phyloP scores from a whole-genome alignment of 305 asterid species.

The Rubia peregrina region DNA sequence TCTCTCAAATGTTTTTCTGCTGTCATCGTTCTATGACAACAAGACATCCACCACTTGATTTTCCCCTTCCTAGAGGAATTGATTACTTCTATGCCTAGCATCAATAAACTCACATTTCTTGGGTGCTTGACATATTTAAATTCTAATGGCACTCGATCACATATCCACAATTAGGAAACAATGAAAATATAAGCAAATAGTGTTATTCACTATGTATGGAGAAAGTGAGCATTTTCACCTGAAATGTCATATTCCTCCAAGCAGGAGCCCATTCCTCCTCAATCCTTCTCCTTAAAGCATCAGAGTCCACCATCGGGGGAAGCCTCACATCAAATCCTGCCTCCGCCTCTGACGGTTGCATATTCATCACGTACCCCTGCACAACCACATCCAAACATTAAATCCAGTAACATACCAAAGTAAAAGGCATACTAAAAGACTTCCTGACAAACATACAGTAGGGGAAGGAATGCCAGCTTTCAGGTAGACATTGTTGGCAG shows the following conservation, averaged over 20 bases:
- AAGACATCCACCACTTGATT: neutral
- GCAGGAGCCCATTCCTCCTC: conserved; percentile 91
- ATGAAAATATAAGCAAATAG: neutral
- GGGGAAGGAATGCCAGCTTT: conserved; percentile 77
- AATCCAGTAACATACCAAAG: conserved; percentile 9
- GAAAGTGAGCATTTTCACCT: conserved; percentile 30
- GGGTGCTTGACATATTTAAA: neutral
- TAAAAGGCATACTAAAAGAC: neutral
- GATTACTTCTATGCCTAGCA: neutral
- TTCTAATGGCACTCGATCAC: neutral
- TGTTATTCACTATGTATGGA: neutral
- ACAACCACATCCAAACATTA: conserved; percentile 17
- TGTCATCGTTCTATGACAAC: neutral
- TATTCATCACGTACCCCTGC: conserved; percentile 84
- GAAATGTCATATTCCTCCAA: conserved; percentile 77
- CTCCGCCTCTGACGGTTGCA: conserved; percentile 96
- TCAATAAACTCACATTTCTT: neutral
- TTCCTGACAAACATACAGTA: conserved; percentile 32
- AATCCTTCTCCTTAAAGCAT: conserved; percentile 55
- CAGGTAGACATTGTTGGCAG: conserved; percentile 70
- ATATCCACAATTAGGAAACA: neutral
- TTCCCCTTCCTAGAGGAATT: neutral
- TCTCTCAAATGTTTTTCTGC: neutral
- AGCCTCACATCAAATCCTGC: conserved; percentile 81
- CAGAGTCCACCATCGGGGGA: conserved; percentile 74